Base-by-base conservation (phyloP, 106 monocot genomes). In the Amphibolis antarctica region DNA sequence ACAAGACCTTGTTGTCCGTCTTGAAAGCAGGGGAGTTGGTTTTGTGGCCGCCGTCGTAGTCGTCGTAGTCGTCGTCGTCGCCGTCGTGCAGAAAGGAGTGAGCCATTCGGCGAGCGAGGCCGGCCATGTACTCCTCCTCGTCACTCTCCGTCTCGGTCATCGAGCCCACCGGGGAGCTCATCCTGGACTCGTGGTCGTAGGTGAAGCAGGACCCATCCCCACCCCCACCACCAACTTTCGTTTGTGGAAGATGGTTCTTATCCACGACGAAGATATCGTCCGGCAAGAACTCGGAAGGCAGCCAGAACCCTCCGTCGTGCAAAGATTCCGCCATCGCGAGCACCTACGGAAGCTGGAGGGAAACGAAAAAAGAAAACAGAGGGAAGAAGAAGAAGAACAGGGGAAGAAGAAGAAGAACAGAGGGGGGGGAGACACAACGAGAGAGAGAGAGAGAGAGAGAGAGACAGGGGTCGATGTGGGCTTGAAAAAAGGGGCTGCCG, bases 221-320 rank as follows among this genome's bases (percentile, higher is more conserved):
- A 21, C 55, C 54, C 9, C 7, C 28, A 6, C 1, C 47, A 24
- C 9, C 28, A n/a, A 30, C 60, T 13, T 49, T 42, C 10, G 15
- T 10, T 23, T 12, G 23, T 23, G 13, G 17, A 3, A 61, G 0
- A 10, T 10, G 60, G 60, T n/a, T 42, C 20, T 66, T 19, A 15
- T 66, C 59, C 20, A 0, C 44, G 9, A 18, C 0, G 58, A 72
- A 72, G 55, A 55, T 44, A 31, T 72, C 72, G 24, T 64, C 64
- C 1, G 72, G 17, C 23, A 72, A 27, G 55, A 72, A 55, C 64
- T 72, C 72, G 6, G 72, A 52, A 1, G 72, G 72, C 15, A 72
- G 64, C 45, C 63, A 55, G 55, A 72, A 72, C 64, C 55, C 55
- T 2, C 20, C 64, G 14, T 51, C 25, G 11, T 46, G 13, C 13